Evolutionary conservation across 805 yeast species (phyloP).

Genomic region (Hanseniaspora singularis): DNA sequence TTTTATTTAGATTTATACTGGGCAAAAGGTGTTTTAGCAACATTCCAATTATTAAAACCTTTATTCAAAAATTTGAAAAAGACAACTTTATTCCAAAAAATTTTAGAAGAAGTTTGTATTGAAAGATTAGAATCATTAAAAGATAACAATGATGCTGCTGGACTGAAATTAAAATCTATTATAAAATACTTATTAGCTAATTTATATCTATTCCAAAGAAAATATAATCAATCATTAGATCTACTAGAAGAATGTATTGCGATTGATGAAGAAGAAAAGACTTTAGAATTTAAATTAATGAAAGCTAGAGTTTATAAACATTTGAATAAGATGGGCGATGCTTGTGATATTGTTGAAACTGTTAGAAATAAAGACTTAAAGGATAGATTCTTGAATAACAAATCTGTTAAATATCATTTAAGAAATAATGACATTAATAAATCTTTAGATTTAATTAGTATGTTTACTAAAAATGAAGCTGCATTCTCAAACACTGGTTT

Average conservation of each 20-base stretch:
- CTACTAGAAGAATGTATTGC: constrained; percentile 40
- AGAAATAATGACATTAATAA: constrained; percentile 63
- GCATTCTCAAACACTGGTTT: constrained; percentile 63
- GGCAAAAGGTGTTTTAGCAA: constrained; percentile 75
- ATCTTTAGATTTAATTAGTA: constrained; percentile 60
- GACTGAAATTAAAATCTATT: constrained; percentile 53
- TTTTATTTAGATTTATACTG: constrained; percentile 52
- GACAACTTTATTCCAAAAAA: constrained; percentile 26
- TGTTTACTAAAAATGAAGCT: constrained; percentile 71
- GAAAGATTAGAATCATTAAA: constrained; percentile 33
- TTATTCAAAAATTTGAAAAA: constrained; percentile 41
- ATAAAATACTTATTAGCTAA: constrained; percentile 58
- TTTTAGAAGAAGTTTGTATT: constrained; percentile 42
- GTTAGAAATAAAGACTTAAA: constrained; percentile 73
- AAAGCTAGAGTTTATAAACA: constrained; percentile 76
- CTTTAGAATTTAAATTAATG: constrained; percentile 68
- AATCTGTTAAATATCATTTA: constrained; percentile 69
- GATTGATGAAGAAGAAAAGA: constrained; percentile 62
- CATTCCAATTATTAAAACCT: constrained; percentile 76
- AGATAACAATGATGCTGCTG: constrained; percentile 28
- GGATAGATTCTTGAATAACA: constrained; percentile 84
- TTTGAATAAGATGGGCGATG: constrained; percentile 46
- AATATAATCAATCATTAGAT: constrained; percentile 39
- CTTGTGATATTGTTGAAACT: constrained; percentile 52
- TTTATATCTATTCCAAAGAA: constrained; percentile 49